Evolutionary conservation across 2,329 filamentous ascomycete species (phyloP).

Genomic region (Trichoderma endophyticum): DNA sequence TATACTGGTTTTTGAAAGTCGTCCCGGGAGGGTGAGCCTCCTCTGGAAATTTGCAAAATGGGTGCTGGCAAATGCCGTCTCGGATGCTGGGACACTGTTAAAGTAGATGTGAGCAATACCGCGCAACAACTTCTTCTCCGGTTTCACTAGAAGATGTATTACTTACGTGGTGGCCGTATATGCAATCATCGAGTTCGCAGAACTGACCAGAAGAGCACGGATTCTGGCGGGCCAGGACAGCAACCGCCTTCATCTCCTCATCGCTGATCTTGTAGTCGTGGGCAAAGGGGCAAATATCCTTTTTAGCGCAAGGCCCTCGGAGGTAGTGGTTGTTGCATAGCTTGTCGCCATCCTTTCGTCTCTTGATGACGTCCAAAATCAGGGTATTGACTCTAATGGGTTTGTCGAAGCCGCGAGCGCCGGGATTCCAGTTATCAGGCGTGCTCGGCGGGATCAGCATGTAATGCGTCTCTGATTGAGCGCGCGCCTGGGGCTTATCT

Average conservation of each 20-base stretch:
- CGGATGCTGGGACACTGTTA: constrained; percentile 51
- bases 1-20: constrained; percentile 40
- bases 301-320: constrained; percentile 54
- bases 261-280: constrained; percentile 52
- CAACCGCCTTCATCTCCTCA: constrained; percentile 56
- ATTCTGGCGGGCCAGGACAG: constrained; percentile 54
- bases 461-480: constrained; percentile 36
- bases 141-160: background rate
- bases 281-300: constrained; percentile 53
- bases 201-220: constrained; percentile 57
- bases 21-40: constrained; percentile 57
- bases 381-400: constrained; percentile 45
- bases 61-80: constrained; percentile 50
- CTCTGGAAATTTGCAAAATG: constrained; percentile 53
- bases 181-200: constrained; percentile 56
- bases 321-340: constrained; percentile 63
- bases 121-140: background rate
- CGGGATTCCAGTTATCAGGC: constrained; percentile 48
- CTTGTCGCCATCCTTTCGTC: constrained; percentile 52
- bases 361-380: constrained; percentile 54
- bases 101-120: background rate
- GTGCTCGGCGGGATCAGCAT: constrained; percentile 30
- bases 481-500: constrained; percentile 29
- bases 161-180: constrained; percentile 61
- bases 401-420: constrained; percentile 52